phyloP scores from a whole-genome alignment of 495 filamentous ascomycete genomes.

The Penicillium roqueforti region DNA sequence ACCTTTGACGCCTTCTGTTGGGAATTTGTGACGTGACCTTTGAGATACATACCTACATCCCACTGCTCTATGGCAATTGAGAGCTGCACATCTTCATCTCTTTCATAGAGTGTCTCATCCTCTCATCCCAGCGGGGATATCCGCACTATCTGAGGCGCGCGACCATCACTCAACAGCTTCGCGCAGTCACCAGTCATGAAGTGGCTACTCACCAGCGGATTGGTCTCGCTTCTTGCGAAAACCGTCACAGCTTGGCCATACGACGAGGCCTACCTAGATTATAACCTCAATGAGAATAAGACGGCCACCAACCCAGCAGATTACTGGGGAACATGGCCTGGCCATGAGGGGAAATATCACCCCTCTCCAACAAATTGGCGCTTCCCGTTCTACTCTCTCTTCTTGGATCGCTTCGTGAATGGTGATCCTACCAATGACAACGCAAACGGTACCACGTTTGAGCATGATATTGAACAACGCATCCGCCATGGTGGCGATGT shows the following conservation, averaged over 20 bases:
- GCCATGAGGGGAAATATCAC: conserved; percentile 41
- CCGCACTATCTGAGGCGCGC: background rate
- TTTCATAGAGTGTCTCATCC: background rate
- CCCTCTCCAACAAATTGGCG: conserved; percentile 65
- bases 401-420: conserved; percentile 67
- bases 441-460: conserved; percentile 61
- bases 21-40: background rate
- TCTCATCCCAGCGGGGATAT: background rate
- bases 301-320: conserved; percentile 53
- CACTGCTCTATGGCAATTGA: background rate
- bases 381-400: conserved; percentile 66
- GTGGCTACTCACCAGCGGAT: conserved; percentile 30
- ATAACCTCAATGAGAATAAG: conserved; percentile 61
- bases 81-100: background rate
- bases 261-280: conserved; percentile 47
- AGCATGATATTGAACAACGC: conserved; percentile 63
- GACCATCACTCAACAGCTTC: background rate
- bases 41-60: background rate
- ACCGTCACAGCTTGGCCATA: conserved; percentile 47
- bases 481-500: conserved; percentile 70
- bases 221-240: conserved; percentile 32
- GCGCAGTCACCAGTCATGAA: conserved; percentile 22
- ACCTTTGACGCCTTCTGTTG: background rate
- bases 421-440: conserved; percentile 70
- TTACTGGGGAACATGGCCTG: conserved; percentile 57